Evolutionary conservation across 768 basidiomycete species (phyloP).

Genomic region (Amanita rimosa): DNA sequence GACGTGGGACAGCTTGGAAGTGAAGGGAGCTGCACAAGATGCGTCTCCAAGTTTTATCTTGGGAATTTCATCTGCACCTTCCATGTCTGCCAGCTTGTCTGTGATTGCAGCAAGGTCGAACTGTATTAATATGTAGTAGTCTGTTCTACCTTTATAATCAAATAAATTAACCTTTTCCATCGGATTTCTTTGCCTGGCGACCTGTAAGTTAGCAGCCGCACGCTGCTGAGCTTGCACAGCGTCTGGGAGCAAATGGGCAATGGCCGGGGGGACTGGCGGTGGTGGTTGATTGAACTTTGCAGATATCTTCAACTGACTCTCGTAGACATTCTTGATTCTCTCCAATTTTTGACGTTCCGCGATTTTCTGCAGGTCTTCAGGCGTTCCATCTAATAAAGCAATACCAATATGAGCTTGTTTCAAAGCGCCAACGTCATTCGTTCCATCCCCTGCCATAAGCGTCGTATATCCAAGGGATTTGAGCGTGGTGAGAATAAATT

Average conservation of each 20-base stretch:
- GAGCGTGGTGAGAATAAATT: constrained; percentile 84
- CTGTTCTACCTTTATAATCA: not conserved
- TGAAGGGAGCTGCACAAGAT: constrained; percentile 97
- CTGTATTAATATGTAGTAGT: constrained; percentile 10
- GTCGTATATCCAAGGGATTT: constrained; percentile 86
- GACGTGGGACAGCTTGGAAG: constrained; percentile 96
- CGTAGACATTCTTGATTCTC: constrained; percentile 93
- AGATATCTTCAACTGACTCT: constrained; percentile 87
- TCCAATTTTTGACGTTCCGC: constrained; percentile 87
- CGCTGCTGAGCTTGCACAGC: constrained; percentile 83
- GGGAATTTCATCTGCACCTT: constrained; percentile 89
- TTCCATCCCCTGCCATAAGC: constrained; percentile 98
- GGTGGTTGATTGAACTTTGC: constrained; percentile 87
- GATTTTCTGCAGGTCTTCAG: constrained; percentile 87
- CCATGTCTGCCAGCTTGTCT: constrained; percentile 69
- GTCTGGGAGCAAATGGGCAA: constrained; percentile 83
- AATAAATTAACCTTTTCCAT: constrained; percentile 64
- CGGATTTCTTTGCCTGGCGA: constrained; percentile 71
- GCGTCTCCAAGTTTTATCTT: constrained; percentile 99
- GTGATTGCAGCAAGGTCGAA: constrained; percentile 21
- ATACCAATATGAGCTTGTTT: constrained; percentile 98
- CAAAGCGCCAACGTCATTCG: constrained; percentile 96
- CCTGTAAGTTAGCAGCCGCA: constrained; percentile 53
- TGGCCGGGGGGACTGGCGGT: constrained; percentile 81
- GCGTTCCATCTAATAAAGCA: constrained; percentile 82